phyloP scores from a whole-genome alignment of 2,329 filamentous ascomycete species.

The Penicillium sp. region DNA sequence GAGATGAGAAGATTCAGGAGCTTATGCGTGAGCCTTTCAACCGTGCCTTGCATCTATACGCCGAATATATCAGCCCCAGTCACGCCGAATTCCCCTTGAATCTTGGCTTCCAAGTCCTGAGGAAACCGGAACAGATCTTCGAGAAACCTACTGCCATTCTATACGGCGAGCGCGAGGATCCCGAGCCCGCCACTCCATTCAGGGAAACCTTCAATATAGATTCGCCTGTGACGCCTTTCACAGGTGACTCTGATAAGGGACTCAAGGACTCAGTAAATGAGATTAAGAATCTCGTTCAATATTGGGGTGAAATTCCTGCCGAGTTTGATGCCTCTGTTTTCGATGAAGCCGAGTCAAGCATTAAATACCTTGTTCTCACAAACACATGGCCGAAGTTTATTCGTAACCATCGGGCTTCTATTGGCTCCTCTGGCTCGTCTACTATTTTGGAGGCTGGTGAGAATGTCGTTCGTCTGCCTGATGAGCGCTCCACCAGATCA shows the following conservation, averaged over 20 bases:
- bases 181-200: constrained; percentile 43
- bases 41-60: constrained; percentile 62
- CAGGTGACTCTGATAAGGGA: constrained; percentile 14
- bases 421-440: constrained; percentile 11
- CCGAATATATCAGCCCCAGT: constrained; percentile 59
- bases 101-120: constrained; percentile 59
- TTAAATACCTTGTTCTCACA: constrained; percentile 67
- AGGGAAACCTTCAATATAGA: neutral
- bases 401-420: constrained; percentile 19
- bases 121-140: constrained; percentile 58
- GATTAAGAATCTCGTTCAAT: constrained; percentile 32
- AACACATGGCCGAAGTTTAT: constrained; percentile 63
- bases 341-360: constrained; percentile 58
- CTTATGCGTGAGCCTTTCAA: constrained; percentile 57
- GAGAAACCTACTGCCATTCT: constrained; percentile 49
- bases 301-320: constrained; percentile 40
- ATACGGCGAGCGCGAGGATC: constrained; percentile 46
- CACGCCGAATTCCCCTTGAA: constrained; percentile 69
- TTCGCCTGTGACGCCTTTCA: neutral
- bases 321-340: constrained; percentile 57
- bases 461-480: neutral
- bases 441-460: constrained; percentile 7
- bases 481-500: neutral
- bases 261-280: constrained; percentile 16
- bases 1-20: constrained; percentile 24